These are phyloP conservation scores for Russula vinacea DNA, from an alignment of 768 basidiomycete species.

Conservation along the genomic window DNA sequence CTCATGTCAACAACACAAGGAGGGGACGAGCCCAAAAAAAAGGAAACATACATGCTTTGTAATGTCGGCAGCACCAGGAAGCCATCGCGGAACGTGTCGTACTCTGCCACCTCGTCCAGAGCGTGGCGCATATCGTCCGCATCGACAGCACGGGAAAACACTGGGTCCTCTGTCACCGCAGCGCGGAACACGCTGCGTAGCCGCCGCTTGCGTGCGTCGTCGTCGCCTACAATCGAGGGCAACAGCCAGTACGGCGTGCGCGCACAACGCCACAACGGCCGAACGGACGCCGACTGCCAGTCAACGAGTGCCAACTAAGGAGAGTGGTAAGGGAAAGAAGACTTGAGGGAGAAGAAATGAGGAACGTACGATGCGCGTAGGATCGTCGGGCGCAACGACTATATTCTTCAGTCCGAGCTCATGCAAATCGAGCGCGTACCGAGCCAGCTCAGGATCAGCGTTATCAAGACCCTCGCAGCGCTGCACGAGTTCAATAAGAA, in stretches of 20 bases:
- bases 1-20: not conserved
- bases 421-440: conserved; percentile 37
- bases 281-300: conserved; percentile 35
- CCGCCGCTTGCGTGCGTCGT: conserved; percentile 27
- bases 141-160: conserved; percentile 35
- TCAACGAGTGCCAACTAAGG: conserved; percentile 33
- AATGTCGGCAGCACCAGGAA: conserved; percentile 39
- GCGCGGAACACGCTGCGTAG: conserved; percentile 33
- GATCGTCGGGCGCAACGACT: conserved; percentile 34
- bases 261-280: conserved; percentile 38
- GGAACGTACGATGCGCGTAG: conserved; percentile 34
- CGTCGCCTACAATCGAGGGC: conserved; percentile 31
- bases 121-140: conserved; percentile 36
- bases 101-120: conserved; percentile 37
- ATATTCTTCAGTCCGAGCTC: conserved; percentile 36
- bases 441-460: conserved; percentile 35
- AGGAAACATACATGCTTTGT: conserved; percentile 37
- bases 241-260: conserved; percentile 37
- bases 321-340: too few relatives aligned
- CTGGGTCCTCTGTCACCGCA: conserved; percentile 31
- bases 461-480: conserved; percentile 37
- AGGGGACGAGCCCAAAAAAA: too few relatives aligned
- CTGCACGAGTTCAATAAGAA: conserved; percentile 34
- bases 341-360: too few relatives aligned
- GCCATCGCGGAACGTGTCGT: conserved; percentile 38